Evolutionary conservation across 1,284 basidiomycete genomes (phyloP).

Genomic region (Mycosarcoma mackinlayi): DNA sequence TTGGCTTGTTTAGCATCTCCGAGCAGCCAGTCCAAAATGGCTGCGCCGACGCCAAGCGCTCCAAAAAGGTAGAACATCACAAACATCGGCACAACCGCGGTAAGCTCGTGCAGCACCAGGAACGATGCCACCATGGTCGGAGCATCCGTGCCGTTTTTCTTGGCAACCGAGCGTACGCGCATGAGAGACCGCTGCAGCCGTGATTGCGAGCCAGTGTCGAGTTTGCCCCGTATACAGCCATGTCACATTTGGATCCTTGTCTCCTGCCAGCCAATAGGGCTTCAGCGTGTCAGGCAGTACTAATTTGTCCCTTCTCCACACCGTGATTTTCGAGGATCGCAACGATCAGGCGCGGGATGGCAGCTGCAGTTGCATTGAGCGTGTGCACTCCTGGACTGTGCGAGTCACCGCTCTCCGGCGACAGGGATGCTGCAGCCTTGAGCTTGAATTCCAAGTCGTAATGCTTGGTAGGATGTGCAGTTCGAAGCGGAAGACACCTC

Average conservation of each 20-base stretch:
- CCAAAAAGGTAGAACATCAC: slow-evolving; percentile 80
- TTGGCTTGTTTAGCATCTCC: slow-evolving; percentile 13
- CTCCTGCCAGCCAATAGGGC: slow-evolving; percentile 58
- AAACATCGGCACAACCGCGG: slow-evolving; percentile 81
- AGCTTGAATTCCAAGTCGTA: slow-evolving; percentile 55
- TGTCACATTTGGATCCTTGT: slow-evolving; percentile 39
- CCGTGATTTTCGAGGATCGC: slow-evolving; percentile 64
- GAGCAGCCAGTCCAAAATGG: slow-evolving; percentile 72
- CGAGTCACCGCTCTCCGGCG: not conserved
- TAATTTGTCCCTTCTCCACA: slow-evolving; percentile 33
- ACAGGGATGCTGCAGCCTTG: not conserved
- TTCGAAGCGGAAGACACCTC: slow-evolving; percentile 73
- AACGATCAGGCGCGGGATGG: slow-evolving; percentile 63
- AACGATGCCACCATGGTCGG: slow-evolving; percentile 84
- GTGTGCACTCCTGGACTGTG: slow-evolving; percentile 46
- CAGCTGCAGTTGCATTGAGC: slow-evolving; percentile 65
- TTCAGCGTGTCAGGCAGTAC: slow-evolving; percentile 56
- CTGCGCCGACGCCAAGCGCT: slow-evolving; percentile 78
- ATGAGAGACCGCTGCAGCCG: slow-evolving; percentile 31
- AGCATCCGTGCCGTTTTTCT: slow-evolving; percentile 74
- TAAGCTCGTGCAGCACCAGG: slow-evolving; percentile 85
- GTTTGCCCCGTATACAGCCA: slow-evolving; percentile 47
- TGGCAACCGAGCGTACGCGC: slow-evolving; percentile 46
- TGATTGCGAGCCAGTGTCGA: slow-evolving; percentile 14
- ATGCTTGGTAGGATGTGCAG: slow-evolving; percentile 65